Conservation (phyloP, 2,329 filamentous ascomycete genomes). For the Didymella sp. region DNA sequence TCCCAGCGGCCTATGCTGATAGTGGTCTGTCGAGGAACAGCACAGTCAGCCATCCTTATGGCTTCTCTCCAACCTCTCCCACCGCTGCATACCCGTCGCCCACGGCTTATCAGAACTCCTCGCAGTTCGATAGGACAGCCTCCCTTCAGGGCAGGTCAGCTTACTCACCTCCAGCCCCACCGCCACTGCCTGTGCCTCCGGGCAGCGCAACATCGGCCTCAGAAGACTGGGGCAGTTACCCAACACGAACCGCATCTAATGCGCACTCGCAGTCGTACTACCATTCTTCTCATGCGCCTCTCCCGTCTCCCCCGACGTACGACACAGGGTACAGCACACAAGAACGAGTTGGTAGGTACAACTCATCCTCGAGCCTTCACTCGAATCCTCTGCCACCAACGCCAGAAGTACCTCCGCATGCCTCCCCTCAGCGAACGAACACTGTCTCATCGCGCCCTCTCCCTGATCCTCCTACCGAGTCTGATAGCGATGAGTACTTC, state of each 20-base stretch:
- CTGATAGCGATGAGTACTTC: constrained; percentile 53
- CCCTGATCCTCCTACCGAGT: constrained; percentile 65
- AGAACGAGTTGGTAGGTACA: constrained; percentile 40
- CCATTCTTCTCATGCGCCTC: constrained; percentile 41
- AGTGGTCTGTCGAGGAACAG: constrained; percentile 40
- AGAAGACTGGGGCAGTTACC: constrained; percentile 47
- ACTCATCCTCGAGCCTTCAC: constrained; percentile 40
- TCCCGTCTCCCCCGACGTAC: constrained; percentile 46
- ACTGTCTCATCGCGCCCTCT: constrained; percentile 64
- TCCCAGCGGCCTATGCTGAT: constrained; percentile 55
- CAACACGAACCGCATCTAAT: constrained; percentile 37
- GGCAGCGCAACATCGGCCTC: constrained; percentile 40
- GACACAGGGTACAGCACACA: constrained; percentile 40
- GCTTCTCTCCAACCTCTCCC: constrained; percentile 48
- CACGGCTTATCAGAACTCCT: constrained; percentile 35
- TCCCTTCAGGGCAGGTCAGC: constrained; percentile 43
- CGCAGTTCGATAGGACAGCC: constrained; percentile 41
- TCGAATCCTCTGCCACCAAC: constrained; percentile 55
- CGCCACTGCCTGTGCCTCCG: constrained; percentile 47
- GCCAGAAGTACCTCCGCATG: constrained; percentile 59
- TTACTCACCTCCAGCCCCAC: constrained; percentile 47
- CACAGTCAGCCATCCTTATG: constrained; percentile 46
- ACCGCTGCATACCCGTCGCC: constrained; percentile 42
- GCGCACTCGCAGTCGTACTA: constrained; percentile 43
- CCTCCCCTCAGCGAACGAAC: constrained; percentile 58